Evolutionary conservation across 116 monocot species (phyloP), one percentile per base, ranked within the genome.

Genomic region (Zostera marina): DNA sequence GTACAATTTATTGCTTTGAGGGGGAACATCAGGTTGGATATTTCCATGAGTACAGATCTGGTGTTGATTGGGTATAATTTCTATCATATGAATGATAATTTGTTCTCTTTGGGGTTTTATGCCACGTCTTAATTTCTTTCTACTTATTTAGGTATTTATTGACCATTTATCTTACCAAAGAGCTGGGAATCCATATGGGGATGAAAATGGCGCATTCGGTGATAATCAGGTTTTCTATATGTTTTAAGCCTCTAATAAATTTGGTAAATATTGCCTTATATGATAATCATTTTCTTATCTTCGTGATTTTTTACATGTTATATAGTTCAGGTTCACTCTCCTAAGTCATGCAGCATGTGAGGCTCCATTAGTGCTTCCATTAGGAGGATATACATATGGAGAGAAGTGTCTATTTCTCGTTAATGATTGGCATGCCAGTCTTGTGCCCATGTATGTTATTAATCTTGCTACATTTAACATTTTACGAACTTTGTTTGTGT

Each of bases 401-500:
- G 70, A 83, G 58, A 87, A 77, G 17, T 83, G 92, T 55, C 68
- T 92, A 51, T 92, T 92, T 60, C 62, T 92, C 41, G 87, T 81
- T 17, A 92, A 92, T 71, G 92, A 92, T 69, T 92, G 92, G 92
- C 92, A 92, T 84, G 92, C 92, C 48, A 59, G 83, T 44, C 83
- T 92, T 66, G 87, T 92, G 6, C 79, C 92, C 73, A 67, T 83
- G 92, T 92, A 81, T 52, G 78, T 48, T 44, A 13, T 44, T 47
- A 10, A n/a, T 10, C 66, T 55, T 19, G 4, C 22, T 20, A 5
- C 32, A 32, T 32, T 32, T 5, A 32, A 32, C 32, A 32, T 32
- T 32, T 32, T 32, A 32, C 5, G 32, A 32, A 32, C 32, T 32
- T 32, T 32, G 32, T 32, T 32, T 32, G 32, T 32, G 32, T 32